Evolutionary conservation across 2,329 filamentous ascomycete genomes (phyloP), one percentile per base, ranked within the genome.

Genomic region (Phaeosphaeriaceae sp.): DNA sequence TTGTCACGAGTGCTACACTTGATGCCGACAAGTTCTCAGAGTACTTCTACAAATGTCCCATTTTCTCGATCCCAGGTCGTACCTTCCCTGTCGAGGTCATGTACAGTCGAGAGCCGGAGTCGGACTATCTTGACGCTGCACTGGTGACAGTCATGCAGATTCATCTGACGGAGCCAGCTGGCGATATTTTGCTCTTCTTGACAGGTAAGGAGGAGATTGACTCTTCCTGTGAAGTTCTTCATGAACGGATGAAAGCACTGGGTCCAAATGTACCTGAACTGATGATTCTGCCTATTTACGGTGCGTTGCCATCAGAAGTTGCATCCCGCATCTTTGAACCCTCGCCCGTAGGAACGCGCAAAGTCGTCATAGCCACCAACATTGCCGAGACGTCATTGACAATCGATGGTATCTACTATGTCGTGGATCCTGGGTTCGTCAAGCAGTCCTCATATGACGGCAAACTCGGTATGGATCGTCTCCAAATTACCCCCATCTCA

Each of bases 81-180:
- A 98, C 95, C 0, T 99, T 90, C 80, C 95, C 96, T 0, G 95
- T 99, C 28, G 95, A 98, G 78, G 89, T 98, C 55, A 90, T 99
- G 78, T 99, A 98, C 78, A 97, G 92, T 2, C 87, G 91, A 56
- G 95, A 99, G 73, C 95, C 96, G 0, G 95, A 98, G 75, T 93
- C 92, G 0, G 96, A 99, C 74, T 99, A 99, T 69, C 83, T 99
- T 15, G 95, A 98, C 76, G 89, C 94, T 1, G 93, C 95, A 0
- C 83, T 99, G n/a, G 91, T 94, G 15, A 98, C 95, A 0, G 93
- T 97, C 49, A 97, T 99, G 94, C 93, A 98, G 74, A 98, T 99
- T 55, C 95, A 99, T 75, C 81, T 99, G 19, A 95, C 91, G 1
- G 95, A 99, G 72, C 93, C 94, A 7, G 86, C 89, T 19, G 95